phyloP scores from a whole-genome alignment of 345 rosid species.

The Linum trigynum region DNA sequence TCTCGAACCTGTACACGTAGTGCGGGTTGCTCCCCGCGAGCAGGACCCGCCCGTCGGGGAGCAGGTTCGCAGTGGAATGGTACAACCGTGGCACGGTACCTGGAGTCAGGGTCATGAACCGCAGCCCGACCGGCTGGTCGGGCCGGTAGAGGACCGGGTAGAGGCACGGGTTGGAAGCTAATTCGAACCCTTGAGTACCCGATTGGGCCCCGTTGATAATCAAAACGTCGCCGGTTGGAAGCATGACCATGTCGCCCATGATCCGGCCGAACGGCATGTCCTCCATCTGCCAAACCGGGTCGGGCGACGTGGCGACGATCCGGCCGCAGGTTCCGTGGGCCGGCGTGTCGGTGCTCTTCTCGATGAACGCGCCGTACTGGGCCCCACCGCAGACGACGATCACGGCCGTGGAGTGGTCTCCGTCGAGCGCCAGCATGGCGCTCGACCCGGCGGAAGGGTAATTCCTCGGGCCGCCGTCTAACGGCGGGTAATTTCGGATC shows the following conservation, averaged over 20 bases:
- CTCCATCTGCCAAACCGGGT: slow-evolving; percentile 41
- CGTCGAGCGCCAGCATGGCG: slow-evolving; percentile 55
- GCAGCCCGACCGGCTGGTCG: slow-evolving; percentile 26
- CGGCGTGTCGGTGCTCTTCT: slow-evolving; percentile 25
- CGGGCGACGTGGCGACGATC: slow-evolving; percentile 15
- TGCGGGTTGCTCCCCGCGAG: slow-evolving; percentile 92
- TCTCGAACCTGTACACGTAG: slow-evolving; percentile 48
- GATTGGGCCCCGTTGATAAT: slow-evolving; percentile 85
- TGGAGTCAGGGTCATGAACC: slow-evolving; percentile 45
- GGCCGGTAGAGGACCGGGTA: slow-evolving; percentile 45
- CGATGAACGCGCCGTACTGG: slow-evolving; percentile 53
- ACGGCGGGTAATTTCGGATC: slow-evolving; percentile 46
- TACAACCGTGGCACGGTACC: slow-evolving; percentile 77
- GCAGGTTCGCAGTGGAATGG: slow-evolving; percentile 81
- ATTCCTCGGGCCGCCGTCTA: slow-evolving; percentile 75
- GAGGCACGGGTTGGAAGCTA: slow-evolving; percentile 41
- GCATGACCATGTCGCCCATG: slow-evolving; percentile 90
- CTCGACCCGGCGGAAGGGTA: slow-evolving; percentile 87
- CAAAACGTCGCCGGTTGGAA: slow-evolving; percentile 67
- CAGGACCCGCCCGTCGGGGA: slow-evolving; percentile 73
- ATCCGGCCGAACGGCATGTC: slow-evolving; percentile 79
- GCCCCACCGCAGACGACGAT: slow-evolving; percentile 87
- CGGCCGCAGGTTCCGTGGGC: slow-evolving; percentile 22
- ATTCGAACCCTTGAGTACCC: slow-evolving; percentile 20
- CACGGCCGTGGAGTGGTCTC: slow-evolving; percentile 32